Evolutionary conservation across 2,329 filamentous ascomycete genomes (phyloP), one percentile per base, ranked within the genome.

Genomic region (Aspergillus hiratsukae): DNA sequence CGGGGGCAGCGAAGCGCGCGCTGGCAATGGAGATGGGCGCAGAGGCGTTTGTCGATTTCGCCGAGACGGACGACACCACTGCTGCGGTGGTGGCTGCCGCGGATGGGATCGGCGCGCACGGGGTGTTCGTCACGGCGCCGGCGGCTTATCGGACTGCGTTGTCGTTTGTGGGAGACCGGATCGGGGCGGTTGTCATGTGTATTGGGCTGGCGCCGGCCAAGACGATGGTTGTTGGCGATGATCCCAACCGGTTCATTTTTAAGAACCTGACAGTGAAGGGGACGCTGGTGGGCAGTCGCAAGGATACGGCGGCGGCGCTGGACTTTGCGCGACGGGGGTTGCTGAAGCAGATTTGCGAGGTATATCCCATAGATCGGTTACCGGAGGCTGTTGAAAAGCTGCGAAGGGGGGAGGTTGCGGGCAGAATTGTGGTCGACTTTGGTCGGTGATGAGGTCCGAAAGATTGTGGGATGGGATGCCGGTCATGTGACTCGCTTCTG

Each of bases 21-120:
- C 66, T 83, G 0, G 75, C 76, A 14, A 53, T 78, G 51, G 69
- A 75, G 51, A 76, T 83, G 65, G 82, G 82, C 3, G 81, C 82
- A 0, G 81, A 83, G 55, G 75, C 73, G 1, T 84, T 83, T 65
- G 71, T 85, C n/a, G 82, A 84, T 65, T 84, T 83, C 67, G 76
- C 73, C 43, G 71, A 77, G 48, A 69, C 46, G 50, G 69, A 37
- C 17, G 70, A 69, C 52, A 58, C 69, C 2, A 63, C 72, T 0
- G 70, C 70, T 3, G 76, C 76, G 37, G 76, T 83, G 2, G 72
- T 78, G 54, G 69, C 78, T 51, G 68, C 78, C 17, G 74, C 78
- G 1, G 78, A 76, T 56, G 77, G 78, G 1, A 61, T 78, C 7
- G 79, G 78, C 19, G 79, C 74, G 5, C 78, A 81, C 57, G 79